phyloP scores from a whole-genome alignment of 345 rosid genomes.

The Euphorbia tirucalli region DNA sequence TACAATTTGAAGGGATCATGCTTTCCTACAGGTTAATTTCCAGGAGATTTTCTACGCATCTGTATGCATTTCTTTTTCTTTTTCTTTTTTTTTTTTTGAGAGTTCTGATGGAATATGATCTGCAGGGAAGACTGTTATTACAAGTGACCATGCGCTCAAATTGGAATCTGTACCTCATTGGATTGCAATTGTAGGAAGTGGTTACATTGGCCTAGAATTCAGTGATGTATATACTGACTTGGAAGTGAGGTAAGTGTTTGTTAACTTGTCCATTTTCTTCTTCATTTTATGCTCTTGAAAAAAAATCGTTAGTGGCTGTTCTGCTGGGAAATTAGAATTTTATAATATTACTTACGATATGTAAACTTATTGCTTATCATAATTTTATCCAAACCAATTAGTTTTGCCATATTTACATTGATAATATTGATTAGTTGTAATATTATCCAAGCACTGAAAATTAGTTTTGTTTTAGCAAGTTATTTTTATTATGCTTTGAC shows the following conservation, averaged over 20 bases:
- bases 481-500: not conserved
- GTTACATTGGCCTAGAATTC: conserved; percentile 98
- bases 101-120: conserved; percentile 13
- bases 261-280: conserved; percentile 1
- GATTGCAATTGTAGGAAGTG: conserved; percentile 99
- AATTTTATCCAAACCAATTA: not conserved
- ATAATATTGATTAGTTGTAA: not conserved
- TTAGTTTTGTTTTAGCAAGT: not conserved
- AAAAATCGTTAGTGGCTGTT: not conserved
- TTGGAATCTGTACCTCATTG: conserved; percentile 94
- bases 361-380: not conserved
- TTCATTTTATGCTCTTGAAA: not conserved
- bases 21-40: not conserved
- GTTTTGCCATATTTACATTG: not conserved
- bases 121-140: conserved; percentile 97
- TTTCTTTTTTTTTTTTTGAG: conserved; percentile 14
- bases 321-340: not conserved
- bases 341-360: not conserved
- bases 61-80: conserved; percentile 7
- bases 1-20: not conserved
- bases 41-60: conserved; percentile 7
- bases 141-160: conserved; percentile 98
- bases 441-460: not conserved
- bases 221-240: conserved; percentile 98
- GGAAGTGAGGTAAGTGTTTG: conserved; percentile 82